Conservation (phyloP, 1,284 basidiomycete genomes). For the Mixia osmundae region DNA sequence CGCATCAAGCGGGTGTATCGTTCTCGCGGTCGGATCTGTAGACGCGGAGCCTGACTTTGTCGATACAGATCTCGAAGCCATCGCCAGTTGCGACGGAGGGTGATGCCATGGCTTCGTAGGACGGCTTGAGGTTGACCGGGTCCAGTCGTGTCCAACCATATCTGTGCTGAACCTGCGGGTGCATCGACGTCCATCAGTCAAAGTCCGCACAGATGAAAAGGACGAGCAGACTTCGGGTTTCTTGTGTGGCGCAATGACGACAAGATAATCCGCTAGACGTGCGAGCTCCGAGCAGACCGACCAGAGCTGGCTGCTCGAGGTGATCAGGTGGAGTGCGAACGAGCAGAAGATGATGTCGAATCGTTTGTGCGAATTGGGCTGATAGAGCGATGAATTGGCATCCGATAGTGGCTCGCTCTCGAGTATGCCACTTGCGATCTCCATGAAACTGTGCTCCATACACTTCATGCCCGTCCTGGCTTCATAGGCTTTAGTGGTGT, state of each 20-base stretch:
- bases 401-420: too few relatives aligned
- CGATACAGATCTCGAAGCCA: constrained; percentile 14
- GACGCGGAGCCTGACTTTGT: constrained; percentile 12
- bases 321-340: constrained; percentile 44
- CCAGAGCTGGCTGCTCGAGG: constrained; percentile 37
- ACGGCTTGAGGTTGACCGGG: constrained; percentile 29
- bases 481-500: constrained; percentile 10
- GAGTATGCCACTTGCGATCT: constrained; percentile 34
- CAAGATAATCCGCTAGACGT: constrained; percentile 36
- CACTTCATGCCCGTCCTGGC: constrained; percentile 28
- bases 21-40: too few relatives aligned
- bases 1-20: too few relatives aligned
- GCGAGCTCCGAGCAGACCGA: constrained; percentile 39
- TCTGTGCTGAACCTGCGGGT: too few relatives aligned
- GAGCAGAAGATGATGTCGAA: constrained; percentile 44
- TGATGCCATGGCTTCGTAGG: too few relatives aligned
- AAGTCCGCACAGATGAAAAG: too few relatives aligned
- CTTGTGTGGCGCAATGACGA: constrained; percentile 46
- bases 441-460: constrained; percentile 30
- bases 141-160: constrained; percentile 54
- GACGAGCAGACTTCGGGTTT: constrained; percentile 54
- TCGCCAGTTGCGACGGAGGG: too few relatives aligned
- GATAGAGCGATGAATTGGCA: constrained; percentile 26
- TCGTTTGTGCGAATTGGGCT: too few relatives aligned
- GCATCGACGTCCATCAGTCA: too few relatives aligned